A percentile compares a stretch with the other conserved stretches of the same genome.
Conservation (phyloP, 805 yeast genomes). For the Wickerhamiella nectarea region DNA sequence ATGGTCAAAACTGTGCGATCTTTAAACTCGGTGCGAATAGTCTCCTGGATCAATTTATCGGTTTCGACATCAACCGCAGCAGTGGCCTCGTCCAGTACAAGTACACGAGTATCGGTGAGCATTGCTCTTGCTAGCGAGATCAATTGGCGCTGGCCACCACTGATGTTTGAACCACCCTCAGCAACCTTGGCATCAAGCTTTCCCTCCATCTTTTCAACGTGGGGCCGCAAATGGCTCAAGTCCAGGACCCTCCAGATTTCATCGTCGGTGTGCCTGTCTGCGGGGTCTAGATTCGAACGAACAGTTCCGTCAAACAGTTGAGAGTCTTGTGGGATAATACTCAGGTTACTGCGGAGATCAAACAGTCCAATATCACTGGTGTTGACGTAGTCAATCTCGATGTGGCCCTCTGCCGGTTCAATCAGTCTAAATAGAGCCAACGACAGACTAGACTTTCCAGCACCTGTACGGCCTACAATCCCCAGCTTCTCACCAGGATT, state of each 20-base stretch:
- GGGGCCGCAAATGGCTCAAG: conserved; percentile 61
- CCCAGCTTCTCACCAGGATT: conserved; percentile 76
- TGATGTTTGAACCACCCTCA: conserved; percentile 77
- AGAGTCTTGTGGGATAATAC: conserved; percentile 89
- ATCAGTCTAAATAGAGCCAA: conserved; percentile 74
- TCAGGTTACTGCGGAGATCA: conserved; percentile 62
- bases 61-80: conserved; percentile 86
- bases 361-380: conserved; percentile 56
- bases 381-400: conserved; percentile 56
- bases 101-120: conserved; percentile 56
- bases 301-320: conserved; percentile 82
- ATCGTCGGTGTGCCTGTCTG: conserved; percentile 51
- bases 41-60: conserved; percentile 64
- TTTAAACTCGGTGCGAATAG: conserved; percentile 57
- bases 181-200: conserved; percentile 43
- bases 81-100: conserved; percentile 79
- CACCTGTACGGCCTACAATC: conserved; percentile 94
- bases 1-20: conserved; percentile 74
- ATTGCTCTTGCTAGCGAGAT: conserved; percentile 75
- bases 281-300: conserved; percentile 80
- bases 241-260: conserved; percentile 72
- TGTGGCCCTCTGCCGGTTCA: conserved; percentile 59
- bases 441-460: conserved; percentile 82
- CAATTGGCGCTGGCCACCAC: conserved; percentile 80
- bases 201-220: conserved; percentile 40